Evolutionary conservation across 2,329 filamentous ascomycete species (phyloP).

Genomic region (Periconia digitata): DNA sequence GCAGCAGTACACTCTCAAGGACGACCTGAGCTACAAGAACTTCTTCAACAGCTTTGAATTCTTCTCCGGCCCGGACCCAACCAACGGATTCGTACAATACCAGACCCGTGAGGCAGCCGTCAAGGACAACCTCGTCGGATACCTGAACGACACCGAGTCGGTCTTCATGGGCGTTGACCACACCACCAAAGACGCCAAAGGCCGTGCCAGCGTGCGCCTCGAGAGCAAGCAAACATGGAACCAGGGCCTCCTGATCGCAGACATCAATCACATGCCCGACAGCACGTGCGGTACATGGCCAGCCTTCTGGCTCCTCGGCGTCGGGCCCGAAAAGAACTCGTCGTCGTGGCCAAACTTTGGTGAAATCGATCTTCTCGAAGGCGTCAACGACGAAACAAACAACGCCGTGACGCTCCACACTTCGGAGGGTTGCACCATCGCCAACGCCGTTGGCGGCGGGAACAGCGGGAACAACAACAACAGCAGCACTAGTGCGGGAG

Average conservation of each 20-base stretch:
- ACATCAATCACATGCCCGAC: constrained; percentile 40
- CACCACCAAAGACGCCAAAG: constrained; percentile 27
- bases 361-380: constrained; percentile 42
- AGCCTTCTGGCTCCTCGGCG: constrained; percentile 36
- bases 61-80: constrained; percentile 32
- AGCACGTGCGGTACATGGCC: constrained; percentile 36
- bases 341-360: constrained; percentile 25
- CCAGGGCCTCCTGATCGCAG: constrained; percentile 33
- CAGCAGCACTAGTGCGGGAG: too few species aligned
- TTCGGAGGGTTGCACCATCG: constrained; percentile 21
- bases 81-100: constrained; percentile 35
- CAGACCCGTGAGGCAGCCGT: constrained; percentile 17
- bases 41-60: constrained; percentile 38
- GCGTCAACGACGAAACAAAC: constrained; percentile 29
- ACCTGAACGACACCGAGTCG: constrained; percentile 19
- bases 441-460: too few species aligned
- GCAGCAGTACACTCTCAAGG: constrained; percentile 24
- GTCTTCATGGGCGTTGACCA: constrained; percentile 48
- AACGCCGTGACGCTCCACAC: constrained; percentile 41
- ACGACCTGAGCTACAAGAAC: constrained; percentile 32
- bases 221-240: constrained; percentile 35
- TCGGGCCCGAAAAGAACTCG: constrained; percentile 10
- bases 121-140: constrained; percentile 17
- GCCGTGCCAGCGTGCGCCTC: constrained; percentile 33
- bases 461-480: too few species aligned